A percentile compares a stretch with the other conserved stretches of the same genome.
phyloP scores from a whole-genome alignment of 179 eudicot species.

The Beta corolliflora region DNA sequence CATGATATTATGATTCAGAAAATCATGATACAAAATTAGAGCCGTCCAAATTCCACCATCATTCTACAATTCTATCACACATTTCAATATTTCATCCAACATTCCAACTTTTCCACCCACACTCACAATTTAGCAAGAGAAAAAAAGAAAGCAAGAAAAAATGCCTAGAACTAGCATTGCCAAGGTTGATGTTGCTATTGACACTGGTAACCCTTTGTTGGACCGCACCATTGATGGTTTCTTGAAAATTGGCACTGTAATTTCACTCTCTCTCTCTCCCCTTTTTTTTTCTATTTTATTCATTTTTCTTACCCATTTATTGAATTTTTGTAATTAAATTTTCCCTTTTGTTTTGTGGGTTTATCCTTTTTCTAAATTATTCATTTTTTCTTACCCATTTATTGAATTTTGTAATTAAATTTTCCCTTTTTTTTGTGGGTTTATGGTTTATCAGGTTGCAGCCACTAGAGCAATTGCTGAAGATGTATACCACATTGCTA shows the following conservation, averaged over 20 bases:
- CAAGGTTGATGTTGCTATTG: conserved; percentile 52
- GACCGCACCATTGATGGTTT: conserved; percentile 78
- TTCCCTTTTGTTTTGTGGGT: not conserved
- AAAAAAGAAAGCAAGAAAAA: not conserved
- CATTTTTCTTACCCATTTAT: not conserved
- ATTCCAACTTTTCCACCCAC: not conserved
- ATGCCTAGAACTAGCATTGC: conserved; percentile 58
- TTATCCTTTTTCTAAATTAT: not conserved
- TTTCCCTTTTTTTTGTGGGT: not conserved
- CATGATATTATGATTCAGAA: no score
- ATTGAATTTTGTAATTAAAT: not conserved
- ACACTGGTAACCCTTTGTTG: conserved; percentile 68
- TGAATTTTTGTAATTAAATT: not conserved
- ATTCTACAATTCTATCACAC: not conserved
- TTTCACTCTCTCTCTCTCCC: not conserved
- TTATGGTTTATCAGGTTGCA: conserved; percentile 56
- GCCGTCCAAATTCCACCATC: not conserved
- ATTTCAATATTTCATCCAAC: not conserved
- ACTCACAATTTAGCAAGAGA: not conserved
- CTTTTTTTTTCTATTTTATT: not conserved
- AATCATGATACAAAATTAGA: no score
- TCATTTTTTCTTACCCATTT: not conserved
- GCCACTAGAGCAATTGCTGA: conserved; percentile 63
- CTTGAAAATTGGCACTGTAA: conserved; percentile 78
- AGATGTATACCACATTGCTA: conserved; percentile 59